These are phyloP conservation scores for Steccherinum ochraceum DNA, from an alignment of 768 basidiomycete genomes.

Conservation along the genomic window DNA sequence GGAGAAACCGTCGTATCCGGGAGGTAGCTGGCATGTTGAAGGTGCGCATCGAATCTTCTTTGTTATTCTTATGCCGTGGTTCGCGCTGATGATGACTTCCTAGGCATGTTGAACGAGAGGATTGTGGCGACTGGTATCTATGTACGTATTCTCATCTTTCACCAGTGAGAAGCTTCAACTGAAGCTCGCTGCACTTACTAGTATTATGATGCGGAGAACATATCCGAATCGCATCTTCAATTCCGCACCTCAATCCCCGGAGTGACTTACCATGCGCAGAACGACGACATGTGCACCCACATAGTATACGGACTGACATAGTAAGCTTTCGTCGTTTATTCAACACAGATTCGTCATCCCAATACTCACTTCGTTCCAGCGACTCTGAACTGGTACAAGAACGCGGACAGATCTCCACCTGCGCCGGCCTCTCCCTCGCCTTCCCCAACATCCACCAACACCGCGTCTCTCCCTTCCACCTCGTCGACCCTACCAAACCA, in stretches of 20 bases:
- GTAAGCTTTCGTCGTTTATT: too few species aligned
- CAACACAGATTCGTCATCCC: too few species aligned
- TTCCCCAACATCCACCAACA: slow-evolving; percentile 35
- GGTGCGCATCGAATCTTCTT: slow-evolving; percentile 14
- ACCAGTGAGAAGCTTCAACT: too few species aligned
- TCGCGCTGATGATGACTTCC: too few species aligned
- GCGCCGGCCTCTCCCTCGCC: slow-evolving; percentile 22
- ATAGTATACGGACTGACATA: slow-evolving; percentile 10
- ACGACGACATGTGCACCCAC: slow-evolving; percentile 10
- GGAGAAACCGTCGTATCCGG: slow-evolving; percentile 22
- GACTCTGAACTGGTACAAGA: slow-evolving; percentile 12
- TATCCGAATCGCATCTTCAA: slow-evolving; percentile 22
- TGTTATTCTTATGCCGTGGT: too few species aligned
- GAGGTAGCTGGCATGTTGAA: slow-evolving; percentile 30
- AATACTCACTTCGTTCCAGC: too few species aligned
- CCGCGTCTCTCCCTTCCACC: slow-evolving; percentile 28
- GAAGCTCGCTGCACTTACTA: too few species aligned
- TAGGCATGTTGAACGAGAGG: slow-evolving; percentile 11
- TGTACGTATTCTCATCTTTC: neutral
- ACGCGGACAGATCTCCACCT: slow-evolving; percentile 24
- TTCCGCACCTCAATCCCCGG: slow-evolving; percentile 23
- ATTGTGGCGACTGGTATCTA: slow-evolving; percentile 10
- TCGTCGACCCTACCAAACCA: slow-evolving; percentile 25
- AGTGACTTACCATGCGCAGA: slow-evolving; percentile 13
- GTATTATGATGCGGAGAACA: slow-evolving; percentile 27